Evolutionary conservation across 768 basidiomycete species (phyloP).

Genomic region (Macrocybe gigantea): DNA sequence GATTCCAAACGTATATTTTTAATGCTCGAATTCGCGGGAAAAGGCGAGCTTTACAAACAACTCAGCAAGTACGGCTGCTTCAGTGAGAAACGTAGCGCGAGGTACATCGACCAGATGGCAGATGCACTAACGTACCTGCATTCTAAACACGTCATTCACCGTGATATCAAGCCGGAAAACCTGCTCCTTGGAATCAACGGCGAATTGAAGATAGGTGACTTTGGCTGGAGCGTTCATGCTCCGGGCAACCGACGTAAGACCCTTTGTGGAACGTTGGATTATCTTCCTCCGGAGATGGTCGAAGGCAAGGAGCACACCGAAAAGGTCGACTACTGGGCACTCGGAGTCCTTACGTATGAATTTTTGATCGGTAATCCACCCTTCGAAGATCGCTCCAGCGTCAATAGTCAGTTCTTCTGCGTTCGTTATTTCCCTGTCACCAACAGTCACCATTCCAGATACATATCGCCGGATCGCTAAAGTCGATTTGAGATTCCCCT

Average conservation of each 20-base stretch:
- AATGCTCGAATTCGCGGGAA: conserved; percentile 96
- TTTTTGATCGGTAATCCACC: conserved; percentile 76
- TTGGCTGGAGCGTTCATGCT: conserved; percentile 98
- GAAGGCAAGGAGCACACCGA: conserved; percentile 86
- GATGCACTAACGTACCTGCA: conserved; percentile 93
- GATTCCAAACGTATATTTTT: conserved; percentile 97
- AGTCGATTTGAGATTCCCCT: conserved; percentile 74
- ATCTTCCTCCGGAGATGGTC: conserved; percentile 98
- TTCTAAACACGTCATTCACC: conserved; percentile 94
- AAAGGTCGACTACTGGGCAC: conserved; percentile 92
- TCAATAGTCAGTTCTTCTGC: conserved; percentile 49
- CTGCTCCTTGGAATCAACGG: conserved; percentile 90
- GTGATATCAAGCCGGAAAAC: conserved; percentile 99
- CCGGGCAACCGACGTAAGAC: conserved; percentile 87
- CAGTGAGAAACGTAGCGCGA: conserved; percentile 78
- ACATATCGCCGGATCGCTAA: conserved; percentile 87
- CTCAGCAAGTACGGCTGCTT: conserved; percentile 83
- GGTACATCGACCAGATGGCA: conserved; percentile 98
- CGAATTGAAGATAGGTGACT: conserved; percentile 97
- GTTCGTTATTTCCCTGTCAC: not conserved
- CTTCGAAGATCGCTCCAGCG: conserved; percentile 82
- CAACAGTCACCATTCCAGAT: conserved; percentile 34
- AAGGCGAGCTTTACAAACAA: conserved; percentile 96
- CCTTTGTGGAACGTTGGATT: conserved; percentile 93
- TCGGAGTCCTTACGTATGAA: conserved; percentile 95